Evolutionary conservation across 2,329 filamentous ascomycete genomes (phyloP).

Genomic region (Calonectria fujianensis): DNA sequence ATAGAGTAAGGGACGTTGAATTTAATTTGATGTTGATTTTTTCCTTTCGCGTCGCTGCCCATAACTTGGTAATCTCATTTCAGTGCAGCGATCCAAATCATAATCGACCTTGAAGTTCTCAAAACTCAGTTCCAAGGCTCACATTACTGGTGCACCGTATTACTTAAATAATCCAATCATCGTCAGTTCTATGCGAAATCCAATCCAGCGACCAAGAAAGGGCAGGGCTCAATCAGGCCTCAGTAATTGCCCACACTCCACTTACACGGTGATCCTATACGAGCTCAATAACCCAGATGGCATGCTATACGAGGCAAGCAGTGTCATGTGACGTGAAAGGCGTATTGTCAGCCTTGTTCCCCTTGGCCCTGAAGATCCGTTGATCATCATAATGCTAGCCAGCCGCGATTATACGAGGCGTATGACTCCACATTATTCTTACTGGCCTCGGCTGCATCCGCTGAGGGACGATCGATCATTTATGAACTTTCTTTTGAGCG

Average conservation of each 20-base stretch:
- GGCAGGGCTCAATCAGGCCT: no score
- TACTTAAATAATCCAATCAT: no score
- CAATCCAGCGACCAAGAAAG: no score
- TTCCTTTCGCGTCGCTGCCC: not conserved
- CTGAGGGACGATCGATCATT: not conserved
- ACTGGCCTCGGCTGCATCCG: constrained; percentile 7
- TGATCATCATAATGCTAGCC: constrained; percentile 20
- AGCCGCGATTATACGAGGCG: not conserved
- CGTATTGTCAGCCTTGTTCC: not conserved
- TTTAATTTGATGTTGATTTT: not conserved
- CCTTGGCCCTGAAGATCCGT: not conserved
- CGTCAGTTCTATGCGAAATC: no score
- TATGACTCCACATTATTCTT: not conserved
- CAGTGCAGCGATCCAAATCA: no score
- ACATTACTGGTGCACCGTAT: no score
- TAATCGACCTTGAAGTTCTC: no score
- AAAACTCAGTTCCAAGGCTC: no score
- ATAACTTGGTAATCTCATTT: not conserved
- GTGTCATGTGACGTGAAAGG: not conserved
- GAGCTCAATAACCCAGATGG: not conserved
- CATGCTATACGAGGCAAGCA: not conserved
- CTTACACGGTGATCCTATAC: not conserved
- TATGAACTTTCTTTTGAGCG: not conserved
- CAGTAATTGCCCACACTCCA: not conserved
- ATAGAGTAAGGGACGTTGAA: not conserved